Percentiles rank a stretch among this genome's conserved stretches.
These are phyloP conservation scores for Paragyromitra xinjiangensis DNA, from an alignment of 495 filamentous ascomycete species.

Conservation along the genomic window DNA sequence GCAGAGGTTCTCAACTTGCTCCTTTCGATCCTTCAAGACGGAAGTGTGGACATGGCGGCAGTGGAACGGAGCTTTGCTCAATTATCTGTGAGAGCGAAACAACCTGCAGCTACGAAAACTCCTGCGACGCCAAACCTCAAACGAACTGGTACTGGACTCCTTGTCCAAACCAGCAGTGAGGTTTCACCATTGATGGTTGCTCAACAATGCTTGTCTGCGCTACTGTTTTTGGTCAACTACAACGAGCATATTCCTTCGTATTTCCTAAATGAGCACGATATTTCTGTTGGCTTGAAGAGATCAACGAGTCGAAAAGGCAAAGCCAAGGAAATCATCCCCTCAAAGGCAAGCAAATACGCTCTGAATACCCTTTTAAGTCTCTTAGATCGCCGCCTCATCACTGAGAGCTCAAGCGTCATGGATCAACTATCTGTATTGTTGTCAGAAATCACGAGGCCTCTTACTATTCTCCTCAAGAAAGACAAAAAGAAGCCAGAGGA, in stretches of 20 bases:
- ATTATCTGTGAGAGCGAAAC: conserved; percentile 87
- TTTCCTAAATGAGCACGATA: conserved; percentile 95
- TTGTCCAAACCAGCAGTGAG: conserved; percentile 69
- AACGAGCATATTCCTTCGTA: conserved; percentile 87
- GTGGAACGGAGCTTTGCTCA: conserved; percentile 95
- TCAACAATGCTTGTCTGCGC: conserved; percentile 86
- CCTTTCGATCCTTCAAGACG: conserved; percentile 95
- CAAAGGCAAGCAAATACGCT: conserved; percentile 84
- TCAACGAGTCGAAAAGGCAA: conserved; percentile 85
- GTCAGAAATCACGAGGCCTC: conserved; percentile 85
- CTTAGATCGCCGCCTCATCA: conserved; percentile 88
- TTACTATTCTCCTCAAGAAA: conserved; percentile 81
- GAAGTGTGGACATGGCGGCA: conserved; percentile 87
- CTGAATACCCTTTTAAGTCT: conserved; percentile 89
- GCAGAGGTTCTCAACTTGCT: conserved; percentile 93
- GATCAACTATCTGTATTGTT: conserved; percentile 87
- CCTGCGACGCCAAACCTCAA: conserved; percentile 73
- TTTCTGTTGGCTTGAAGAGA: conserved; percentile 74
- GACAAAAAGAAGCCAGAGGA: conserved; percentile 77
- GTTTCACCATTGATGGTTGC: conserved; percentile 93
- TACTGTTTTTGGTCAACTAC: conserved; percentile 80
- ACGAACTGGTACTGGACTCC: conserved; percentile 69
- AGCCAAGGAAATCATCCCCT: conserved; percentile 73
- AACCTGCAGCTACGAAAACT: conserved; percentile 77
- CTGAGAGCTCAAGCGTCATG: conserved; percentile 95